These are phyloP conservation scores for Paecilomyces sp. DNA, from an alignment of 2,329 filamentous ascomycete species.

Conservation along the genomic window DNA sequence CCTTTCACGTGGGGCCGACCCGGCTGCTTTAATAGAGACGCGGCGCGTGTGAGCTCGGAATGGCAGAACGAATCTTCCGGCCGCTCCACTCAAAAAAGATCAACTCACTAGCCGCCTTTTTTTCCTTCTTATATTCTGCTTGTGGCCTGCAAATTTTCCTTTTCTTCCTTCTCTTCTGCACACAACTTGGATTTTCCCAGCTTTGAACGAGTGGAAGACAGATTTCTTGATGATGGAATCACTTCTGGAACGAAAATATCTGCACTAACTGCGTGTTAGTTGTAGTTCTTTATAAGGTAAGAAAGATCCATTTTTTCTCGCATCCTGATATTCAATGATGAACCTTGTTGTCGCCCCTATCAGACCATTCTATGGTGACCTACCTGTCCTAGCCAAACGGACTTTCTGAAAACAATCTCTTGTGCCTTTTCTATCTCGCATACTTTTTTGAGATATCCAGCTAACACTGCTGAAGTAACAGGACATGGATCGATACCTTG, in stretches of 20 bases:
- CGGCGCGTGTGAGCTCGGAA: constrained; percentile 9
- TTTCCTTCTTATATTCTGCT: constrained; percentile 1
- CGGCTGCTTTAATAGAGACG: neutral
- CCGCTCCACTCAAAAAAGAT: constrained; percentile 3
- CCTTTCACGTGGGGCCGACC: constrained; percentile 12
- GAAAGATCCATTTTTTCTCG: constrained; percentile 6
- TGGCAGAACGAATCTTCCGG: constrained; percentile 4
- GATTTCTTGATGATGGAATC: neutral
- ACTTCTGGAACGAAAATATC: neutral
- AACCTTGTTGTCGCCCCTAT: constrained; percentile 58
- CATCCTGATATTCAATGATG: constrained; percentile 40
- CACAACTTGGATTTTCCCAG: constrained; percentile 2
- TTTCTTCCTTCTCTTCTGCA: constrained; percentile 9
- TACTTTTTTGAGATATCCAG: constrained; percentile 6
- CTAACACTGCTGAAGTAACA: constrained; percentile 19
- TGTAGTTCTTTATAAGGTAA: constrained; percentile 1
- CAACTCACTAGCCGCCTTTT: constrained; percentile 1
- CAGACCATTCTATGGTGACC: constrained; percentile 52
- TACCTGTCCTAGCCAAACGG: constrained; percentile 57
- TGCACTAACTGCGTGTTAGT: neutral
- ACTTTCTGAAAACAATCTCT: constrained; percentile 42
- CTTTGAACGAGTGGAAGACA: neutral
- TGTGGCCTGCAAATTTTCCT: constrained; percentile 1
- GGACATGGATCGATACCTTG: neutral
- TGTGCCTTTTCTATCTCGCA: constrained; percentile 1